Base-by-base conservation (phyloP, 202 grass and related monocot species). In the Panicum hallii region DNA sequence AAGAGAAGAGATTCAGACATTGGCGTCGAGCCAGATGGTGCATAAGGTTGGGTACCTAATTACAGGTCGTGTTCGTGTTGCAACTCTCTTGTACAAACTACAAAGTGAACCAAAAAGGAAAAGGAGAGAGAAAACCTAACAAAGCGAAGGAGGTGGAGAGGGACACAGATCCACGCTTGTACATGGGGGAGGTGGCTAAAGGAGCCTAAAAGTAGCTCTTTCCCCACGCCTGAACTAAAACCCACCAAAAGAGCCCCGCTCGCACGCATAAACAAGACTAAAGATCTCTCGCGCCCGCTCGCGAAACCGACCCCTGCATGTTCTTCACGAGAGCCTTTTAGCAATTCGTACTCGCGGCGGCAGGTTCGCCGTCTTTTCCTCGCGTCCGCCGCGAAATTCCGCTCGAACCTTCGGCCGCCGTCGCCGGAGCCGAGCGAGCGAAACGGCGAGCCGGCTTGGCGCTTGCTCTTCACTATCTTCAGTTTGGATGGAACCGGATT, bases 141-240 rank as follows among this genome's bases (percentile, higher is more conserved):
- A 30, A 20, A 70, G 8, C 11, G 9, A 20, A 57, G 0, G 16
- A 12, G 11, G 0, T n/a, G 48, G 63, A 83, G 36, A 38, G 73
- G 14, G 67, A 17, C 22, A 79, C 72, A 60, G 20, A 60, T 74
- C 70, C 84, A 87, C 79, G 88, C 89, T 72, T 72, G 84, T 87
- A 84, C 85, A 80, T 64, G 23, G 85, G 89, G 89, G 47, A 70
- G 72, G 80, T 83, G 84, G 84, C 54, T 81, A 83, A 85, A 86
- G 54, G 79, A 74, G 82, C 78, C 79, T 89, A 82, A 89, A 92
- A 92, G 82, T 68, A 92, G 86, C 73, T 86, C 90, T 92, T 91
- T 89, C 55, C 68, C 86, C 83, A 75, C 86, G 68, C 83, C 74
- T 90, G 54, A 66, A 38, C 36, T 3, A 38, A 38, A 38, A 89